Conservation (phyloP, 345 rosid genomes). For the Bruguiera sexangula region DNA sequence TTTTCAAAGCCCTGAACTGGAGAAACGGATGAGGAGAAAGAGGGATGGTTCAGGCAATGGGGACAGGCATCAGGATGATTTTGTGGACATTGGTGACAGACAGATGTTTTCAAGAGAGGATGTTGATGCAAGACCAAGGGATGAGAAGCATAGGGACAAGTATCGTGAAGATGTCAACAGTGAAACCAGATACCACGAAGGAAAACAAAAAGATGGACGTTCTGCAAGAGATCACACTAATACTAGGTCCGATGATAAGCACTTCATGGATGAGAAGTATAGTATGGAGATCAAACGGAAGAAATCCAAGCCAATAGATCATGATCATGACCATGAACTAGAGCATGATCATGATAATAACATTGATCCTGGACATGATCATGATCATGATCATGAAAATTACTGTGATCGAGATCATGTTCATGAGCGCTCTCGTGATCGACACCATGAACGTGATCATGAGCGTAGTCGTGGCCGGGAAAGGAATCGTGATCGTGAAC, state of each 20-base stretch:
- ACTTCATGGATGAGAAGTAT: conserved; percentile 51
- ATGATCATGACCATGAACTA: conserved; percentile 42
- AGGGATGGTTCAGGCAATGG: conserved; percentile 55
- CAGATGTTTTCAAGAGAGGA: conserved; percentile 48
- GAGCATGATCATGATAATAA: conserved; percentile 39
- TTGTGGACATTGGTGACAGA: conserved; percentile 47
- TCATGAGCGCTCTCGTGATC: conserved; percentile 26
- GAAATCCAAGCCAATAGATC: conserved; percentile 55
- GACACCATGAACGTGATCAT: conserved; percentile 25
- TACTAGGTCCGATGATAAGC: conserved; percentile 58
- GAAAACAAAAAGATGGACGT: conserved; percentile 67
- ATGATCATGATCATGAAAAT: no score
- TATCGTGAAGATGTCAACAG: conserved; percentile 48
- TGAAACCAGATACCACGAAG: conserved; percentile 57
- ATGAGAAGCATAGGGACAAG: conserved; percentile 58
- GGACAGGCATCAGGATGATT: conserved; percentile 59
- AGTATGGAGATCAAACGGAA: conserved; percentile 37
- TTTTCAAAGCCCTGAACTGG: conserved; percentile 49
- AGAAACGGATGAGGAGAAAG: conserved; percentile 59
- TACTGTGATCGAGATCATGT: conserved; percentile 33
- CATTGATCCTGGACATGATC: conserved; percentile 31
- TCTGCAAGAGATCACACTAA: conserved; percentile 45
- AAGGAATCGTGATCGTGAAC: conserved; percentile 35
- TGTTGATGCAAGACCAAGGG: conserved; percentile 56
- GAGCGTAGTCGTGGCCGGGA: conserved; percentile 37